Evolutionary conservation across 2,329 filamentous ascomycete species (phyloP), one percentile per base, ranked within the genome.

Genomic region (Ciborinia camelliae): DNA sequence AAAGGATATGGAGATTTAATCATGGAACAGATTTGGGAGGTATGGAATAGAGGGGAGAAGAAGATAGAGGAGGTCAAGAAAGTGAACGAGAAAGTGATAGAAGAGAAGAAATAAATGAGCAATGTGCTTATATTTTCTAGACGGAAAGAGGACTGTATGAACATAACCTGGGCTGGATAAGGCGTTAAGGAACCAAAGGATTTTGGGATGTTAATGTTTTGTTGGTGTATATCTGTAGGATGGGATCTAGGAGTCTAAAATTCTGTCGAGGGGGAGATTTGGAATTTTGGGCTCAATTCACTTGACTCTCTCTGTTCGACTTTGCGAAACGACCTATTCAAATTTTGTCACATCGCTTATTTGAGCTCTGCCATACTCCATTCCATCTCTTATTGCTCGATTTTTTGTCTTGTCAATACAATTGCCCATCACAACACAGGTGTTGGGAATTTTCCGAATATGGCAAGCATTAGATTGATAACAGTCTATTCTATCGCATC

Each of bases 11-110:
- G 74, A 18, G 76, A 75, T 66, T 71, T 80, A 68, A 80, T 80
- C 52, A 72, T 77, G 67, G 78, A 79, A 53, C 79, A 81, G 73
- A 77, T 81, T 62, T 80, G 77, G 78, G 79, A 81, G 53, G 79
- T 80, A 62, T 79, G 77, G 77, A 79, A 76, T 72, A 77, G 77
- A 76, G 77, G 77, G 51, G 76, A 77, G 72, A 75, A 76, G 60
- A 77, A 77, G 71, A 62, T 60, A 28, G 71, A 71, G 52, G 68
- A 72, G 66, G 68, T 71, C 14, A 68, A 72, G 62, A 39, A 54
- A 20, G 30, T 32, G 23, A 71, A 70, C 57, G 70, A 71, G 69
- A 67, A 70, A 63, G 65, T 67, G n/a, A 51, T 62, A 51, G 66
- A 57, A 62, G 64, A 53, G 64, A 68, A 37, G 39, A 55, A 57